These are phyloP conservation scores for Coemansia sp. DNA, from an alignment of 192 early-diverging fungal species.

Conservation along the genomic window DNA sequence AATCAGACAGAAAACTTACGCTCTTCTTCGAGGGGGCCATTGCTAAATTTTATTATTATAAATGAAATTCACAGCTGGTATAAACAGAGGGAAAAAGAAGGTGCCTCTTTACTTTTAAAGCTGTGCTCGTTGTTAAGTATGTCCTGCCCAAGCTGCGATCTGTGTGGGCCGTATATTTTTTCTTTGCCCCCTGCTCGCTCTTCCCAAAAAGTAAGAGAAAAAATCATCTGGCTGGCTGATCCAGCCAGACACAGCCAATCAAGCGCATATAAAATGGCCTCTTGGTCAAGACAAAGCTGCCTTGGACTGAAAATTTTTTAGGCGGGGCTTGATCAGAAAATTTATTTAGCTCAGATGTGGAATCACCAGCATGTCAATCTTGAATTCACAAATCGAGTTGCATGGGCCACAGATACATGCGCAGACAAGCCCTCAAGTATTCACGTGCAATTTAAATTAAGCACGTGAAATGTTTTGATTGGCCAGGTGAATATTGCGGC, in stretches of 20 bases:
- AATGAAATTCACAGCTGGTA: slow-evolving; percentile 32
- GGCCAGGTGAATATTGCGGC: slow-evolving; percentile 8
- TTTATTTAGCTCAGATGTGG: too few species aligned
- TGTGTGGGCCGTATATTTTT: not conserved
- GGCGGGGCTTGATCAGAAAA: too few species aligned
- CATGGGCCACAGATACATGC: not conserved
- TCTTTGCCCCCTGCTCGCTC: slow-evolving; percentile 2
- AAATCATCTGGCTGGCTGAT: not conserved
- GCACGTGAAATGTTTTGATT: slow-evolving; percentile 21
- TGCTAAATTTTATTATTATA: slow-evolving; percentile 34
- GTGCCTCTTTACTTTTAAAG: slow-evolving; percentile 14
- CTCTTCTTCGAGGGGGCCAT: slow-evolving; percentile 56
- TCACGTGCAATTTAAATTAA: slow-evolving; percentile 1
- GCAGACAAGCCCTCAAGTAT: slow-evolving; percentile 17
- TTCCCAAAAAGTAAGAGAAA: slow-evolving; percentile 1
- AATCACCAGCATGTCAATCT: too few species aligned
- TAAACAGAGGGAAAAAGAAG: slow-evolving; percentile 47
- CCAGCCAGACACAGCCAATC: too few species aligned
- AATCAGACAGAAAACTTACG: slow-evolving; percentile 10
- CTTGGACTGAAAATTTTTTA: too few species aligned
- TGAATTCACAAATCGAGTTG: too few species aligned
- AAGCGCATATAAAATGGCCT: too few species aligned
- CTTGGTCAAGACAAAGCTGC: too few species aligned
- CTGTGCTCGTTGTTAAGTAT: slow-evolving; percentile 10
- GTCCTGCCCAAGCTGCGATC: slow-evolving; percentile 1